Conservation (phyloP, 129 eudicot genomes). For the Centella asiatica region DNA sequence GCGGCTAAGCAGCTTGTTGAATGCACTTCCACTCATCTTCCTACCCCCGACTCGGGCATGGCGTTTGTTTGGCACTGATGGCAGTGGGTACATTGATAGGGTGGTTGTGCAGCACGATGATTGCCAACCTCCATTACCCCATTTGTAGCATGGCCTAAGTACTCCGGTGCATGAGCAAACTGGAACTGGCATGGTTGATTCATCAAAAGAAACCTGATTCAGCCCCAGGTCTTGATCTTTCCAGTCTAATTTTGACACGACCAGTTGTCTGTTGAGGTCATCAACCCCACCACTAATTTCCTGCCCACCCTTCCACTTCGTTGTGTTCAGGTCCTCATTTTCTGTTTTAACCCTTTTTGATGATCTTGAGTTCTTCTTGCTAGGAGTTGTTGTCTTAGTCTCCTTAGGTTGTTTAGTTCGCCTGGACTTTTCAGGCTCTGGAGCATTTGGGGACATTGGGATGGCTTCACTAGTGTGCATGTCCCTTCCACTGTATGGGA, state of each 20-base stretch:
- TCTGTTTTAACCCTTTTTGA: conserved; percentile 59
- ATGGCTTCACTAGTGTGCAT: conserved; percentile 23
- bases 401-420: conserved; percentile 54
- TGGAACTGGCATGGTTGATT: conserved; percentile 80
- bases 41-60: conserved; percentile 91
- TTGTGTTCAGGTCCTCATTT: conserved; percentile 57
- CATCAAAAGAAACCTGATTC: conserved; percentile 78
- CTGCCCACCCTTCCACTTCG: conserved; percentile 39
- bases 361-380: conserved; percentile 41
- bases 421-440: conserved; percentile 50
- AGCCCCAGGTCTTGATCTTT: conserved; percentile 78
- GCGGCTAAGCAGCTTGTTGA: conserved; percentile 65
- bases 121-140: conserved; percentile 94
- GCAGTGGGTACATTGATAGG: conserved; percentile 77
- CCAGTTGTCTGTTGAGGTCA: conserved; percentile 41
- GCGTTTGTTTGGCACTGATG: conserved; percentile 70
- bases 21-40: conserved; percentile 97
- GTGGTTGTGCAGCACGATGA: conserved; percentile 86
- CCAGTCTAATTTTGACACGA: conserved; percentile 50
- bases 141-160: conserved; percentile 79
- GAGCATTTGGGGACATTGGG: conserved; percentile 33
- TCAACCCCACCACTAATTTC: conserved; percentile 35
- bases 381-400: conserved; percentile 29
- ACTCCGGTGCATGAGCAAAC: conserved; percentile 86
- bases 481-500: conserved; percentile 30